Evolutionary conservation across 2,329 filamentous ascomycete genomes (phyloP).

Genomic region (Aureobasidium sp.): DNA sequence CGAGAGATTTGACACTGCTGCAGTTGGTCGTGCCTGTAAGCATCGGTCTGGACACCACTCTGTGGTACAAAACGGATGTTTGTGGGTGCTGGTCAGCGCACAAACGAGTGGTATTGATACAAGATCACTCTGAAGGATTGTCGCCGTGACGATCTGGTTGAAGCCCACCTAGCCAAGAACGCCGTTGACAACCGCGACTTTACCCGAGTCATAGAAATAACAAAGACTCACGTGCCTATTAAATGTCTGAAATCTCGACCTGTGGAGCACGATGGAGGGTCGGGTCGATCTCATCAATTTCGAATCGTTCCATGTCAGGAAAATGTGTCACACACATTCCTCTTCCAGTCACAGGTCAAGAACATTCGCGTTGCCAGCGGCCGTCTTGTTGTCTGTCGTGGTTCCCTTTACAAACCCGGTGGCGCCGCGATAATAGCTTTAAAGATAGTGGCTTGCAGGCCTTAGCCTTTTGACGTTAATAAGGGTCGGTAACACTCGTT

Average conservation of each 20-base stretch:
- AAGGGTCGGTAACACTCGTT: neutral
- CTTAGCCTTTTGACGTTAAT: constrained; percentile 4
- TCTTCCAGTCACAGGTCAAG: neutral
- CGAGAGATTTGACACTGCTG: neutral
- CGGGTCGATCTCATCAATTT: neutral
- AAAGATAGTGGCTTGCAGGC: neutral
- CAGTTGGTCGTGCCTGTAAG: neutral
- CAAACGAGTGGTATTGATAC: neutral
- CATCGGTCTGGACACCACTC: neutral
- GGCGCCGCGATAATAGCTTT: neutral
- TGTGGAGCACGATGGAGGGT: neutral
- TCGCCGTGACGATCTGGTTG: neutral
- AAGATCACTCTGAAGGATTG: neutral
- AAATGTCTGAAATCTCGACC: neutral
- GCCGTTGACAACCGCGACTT: neutral
- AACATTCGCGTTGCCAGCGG: neutral
- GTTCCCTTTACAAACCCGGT: neutral
- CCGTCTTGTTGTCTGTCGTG: neutral
- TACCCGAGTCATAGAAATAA: neutral
- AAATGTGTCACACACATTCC: neutral
- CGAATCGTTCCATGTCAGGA: neutral
- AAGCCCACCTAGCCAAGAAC: too few relatives aligned
- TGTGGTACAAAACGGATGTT: neutral
- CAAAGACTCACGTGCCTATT: neutral
- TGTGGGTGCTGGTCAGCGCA: neutral